These are phyloP conservation scores for Skeletonema tropicum DNA, from an alignment of 108 stramenopile genomes.

Conservation along the genomic window DNA sequence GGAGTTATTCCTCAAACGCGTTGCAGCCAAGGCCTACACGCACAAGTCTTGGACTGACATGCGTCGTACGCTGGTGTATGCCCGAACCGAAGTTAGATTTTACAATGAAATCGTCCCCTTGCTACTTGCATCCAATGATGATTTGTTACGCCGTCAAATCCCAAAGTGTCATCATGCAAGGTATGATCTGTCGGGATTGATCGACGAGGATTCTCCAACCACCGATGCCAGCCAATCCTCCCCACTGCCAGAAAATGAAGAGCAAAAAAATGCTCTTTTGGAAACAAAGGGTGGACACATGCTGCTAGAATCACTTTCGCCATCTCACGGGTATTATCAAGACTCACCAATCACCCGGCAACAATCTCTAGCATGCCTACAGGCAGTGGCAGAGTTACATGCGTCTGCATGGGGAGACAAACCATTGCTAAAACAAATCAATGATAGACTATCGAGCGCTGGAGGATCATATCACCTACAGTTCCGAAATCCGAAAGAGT, in stretches of 20 bases:
- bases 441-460: slow-evolving; percentile 46
- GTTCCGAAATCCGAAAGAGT: slow-evolving; percentile 75
- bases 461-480: slow-evolving; percentile 73
- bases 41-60: slow-evolving; percentile 78
- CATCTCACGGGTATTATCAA: slow-evolving; percentile 60
- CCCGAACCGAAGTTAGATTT: slow-evolving; percentile 78
- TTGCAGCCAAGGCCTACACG: slow-evolving; percentile 23
- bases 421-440: slow-evolving; percentile 47
- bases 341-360: slow-evolving; percentile 60
- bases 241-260: slow-evolving; percentile 9
- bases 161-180: slow-evolving; percentile 53
- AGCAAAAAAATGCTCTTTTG: background rate
- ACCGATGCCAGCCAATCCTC: slow-evolving; percentile 36
- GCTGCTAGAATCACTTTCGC: slow-evolving; percentile 33
- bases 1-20: slow-evolving; percentile 46
- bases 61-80: slow-evolving; percentile 74
- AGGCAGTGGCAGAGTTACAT: slow-evolving; percentile 72
- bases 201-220: slow-evolving; percentile 58
- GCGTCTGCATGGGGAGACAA: slow-evolving; percentile 68
- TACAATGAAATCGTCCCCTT: slow-evolving; percentile 68
- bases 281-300: slow-evolving; percentile 32
- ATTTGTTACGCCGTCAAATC: background rate
- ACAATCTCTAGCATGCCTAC: slow-evolving; percentile 54
- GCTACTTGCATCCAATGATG: slow-evolving; percentile 21
- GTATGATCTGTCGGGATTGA: slow-evolving; percentile 62